Evolutionary conservation across 2,329 filamentous ascomycete genomes (phyloP).

Genomic region (Knufia petricola): DNA sequence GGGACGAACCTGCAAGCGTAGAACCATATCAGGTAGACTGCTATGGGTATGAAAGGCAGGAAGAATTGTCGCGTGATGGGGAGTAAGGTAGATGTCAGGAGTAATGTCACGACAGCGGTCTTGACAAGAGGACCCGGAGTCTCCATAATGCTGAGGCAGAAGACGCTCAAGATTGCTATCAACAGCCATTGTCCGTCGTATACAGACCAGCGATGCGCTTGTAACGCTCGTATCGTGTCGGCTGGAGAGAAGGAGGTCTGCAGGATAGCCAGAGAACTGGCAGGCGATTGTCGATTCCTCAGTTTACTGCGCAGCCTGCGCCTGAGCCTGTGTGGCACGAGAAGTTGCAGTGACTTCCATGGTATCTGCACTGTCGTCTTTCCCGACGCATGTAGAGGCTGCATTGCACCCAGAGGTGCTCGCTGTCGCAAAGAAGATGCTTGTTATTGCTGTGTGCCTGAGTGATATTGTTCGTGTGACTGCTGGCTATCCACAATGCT

Average conservation of each 20-base stretch:
- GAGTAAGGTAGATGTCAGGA: conserved; percentile 63
- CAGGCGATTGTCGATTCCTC: conserved; percentile 55
- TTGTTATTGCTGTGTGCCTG: neutral
- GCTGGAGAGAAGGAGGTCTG: conserved; percentile 73
- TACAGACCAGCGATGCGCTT: conserved; percentile 67
- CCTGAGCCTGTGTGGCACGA: conserved; percentile 55
- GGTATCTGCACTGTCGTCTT: conserved; percentile 39
- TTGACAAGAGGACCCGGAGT: conserved; percentile 68
- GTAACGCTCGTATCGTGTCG: conserved; percentile 66
- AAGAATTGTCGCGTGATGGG: conserved; percentile 87
- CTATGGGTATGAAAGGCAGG: conserved; percentile 73
- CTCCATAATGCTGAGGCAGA: conserved; percentile 74
- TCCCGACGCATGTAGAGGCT: conserved; percentile 28
- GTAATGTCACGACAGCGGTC: conserved; percentile 57
- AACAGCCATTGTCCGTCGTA: conserved; percentile 81
- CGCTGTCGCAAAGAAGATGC: conserved; percentile 1
- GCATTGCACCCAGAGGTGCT: conserved; percentile 17
- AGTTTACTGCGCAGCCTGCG: conserved; percentile 60
- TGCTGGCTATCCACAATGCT: neutral
- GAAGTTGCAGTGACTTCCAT: conserved; percentile 41
- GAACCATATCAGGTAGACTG: conserved; percentile 82
- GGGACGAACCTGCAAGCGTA: conserved; percentile 92
- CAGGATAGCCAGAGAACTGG: conserved; percentile 64
- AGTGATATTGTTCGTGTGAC: neutral
- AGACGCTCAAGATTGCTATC: conserved; percentile 63